Evolutionary conservation across 805 yeast species (phyloP), one percentile per base, ranked within the genome.

Genomic region (Metschnikowia borealis): DNA sequence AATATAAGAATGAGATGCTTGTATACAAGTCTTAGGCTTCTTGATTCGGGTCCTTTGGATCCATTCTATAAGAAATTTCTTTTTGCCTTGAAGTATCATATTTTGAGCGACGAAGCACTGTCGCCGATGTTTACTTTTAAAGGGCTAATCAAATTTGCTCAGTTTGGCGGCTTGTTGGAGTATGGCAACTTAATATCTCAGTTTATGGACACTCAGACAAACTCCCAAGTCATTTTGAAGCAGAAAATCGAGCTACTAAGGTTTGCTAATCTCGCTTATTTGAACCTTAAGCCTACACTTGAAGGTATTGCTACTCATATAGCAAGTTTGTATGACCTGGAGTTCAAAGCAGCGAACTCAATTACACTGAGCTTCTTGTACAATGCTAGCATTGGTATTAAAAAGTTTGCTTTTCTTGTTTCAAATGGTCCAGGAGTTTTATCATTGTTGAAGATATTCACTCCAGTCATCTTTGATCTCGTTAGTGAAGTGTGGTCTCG

Each of bases 61-160:
- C 47, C 54, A 1, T 52, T 31, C 8, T 18, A 17, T 40, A 50
- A 44, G 23, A 42, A 47, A 51, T 14, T 54, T 48, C 44, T 41
- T 34, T 38, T 54, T n/a, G 52, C 51, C 13, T 39, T 53, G 21
- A 41, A 41, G 14, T 40, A 54, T 36, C 54, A 53, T 37, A 47
- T 47, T 8, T 46, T 57, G 14, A 39, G 38, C 5, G 41, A 37
- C 20, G 47, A 44, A 13, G 44, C 51, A 21, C 51, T 45, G 31
- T 34, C 48, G 4, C 32, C 61, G 5, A 23, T 32, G 29, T 41
- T 43, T 23, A 48, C 31, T 7, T 48, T 50, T 35, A 6, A 36
- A 13, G 47, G 31, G 38, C 51, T 50, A 6, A n/a, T 48, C 13
- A 13, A 40, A 2, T 36, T 51, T 21, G 43, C 44, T 5, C 46